phyloP scores from a whole-genome alignment of 2,329 filamentous ascomycete genomes.

The Stagonosporopsis chrysanthemi region DNA sequence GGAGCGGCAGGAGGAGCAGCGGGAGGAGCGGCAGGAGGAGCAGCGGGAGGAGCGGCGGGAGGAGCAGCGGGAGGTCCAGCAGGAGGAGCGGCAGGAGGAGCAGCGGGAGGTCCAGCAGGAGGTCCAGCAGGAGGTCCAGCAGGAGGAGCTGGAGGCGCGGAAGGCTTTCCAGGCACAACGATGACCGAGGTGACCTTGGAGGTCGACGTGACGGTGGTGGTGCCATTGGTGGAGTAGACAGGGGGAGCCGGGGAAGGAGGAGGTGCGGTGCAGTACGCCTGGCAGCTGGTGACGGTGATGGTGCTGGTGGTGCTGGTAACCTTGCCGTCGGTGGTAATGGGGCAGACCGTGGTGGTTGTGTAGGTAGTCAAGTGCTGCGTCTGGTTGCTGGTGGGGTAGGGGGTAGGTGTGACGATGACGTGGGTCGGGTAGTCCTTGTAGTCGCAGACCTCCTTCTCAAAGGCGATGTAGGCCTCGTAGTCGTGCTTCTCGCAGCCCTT shows the following conservation, averaged over 20 bases:
- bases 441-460: conserved; percentile 8
- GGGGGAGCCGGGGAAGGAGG: conserved; percentile 7
- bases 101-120: not conserved
- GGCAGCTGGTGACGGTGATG: conserved; percentile 13
- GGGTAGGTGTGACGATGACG: conserved; percentile 10
- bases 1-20: not conserved
- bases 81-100: not conserved
- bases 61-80: not conserved
- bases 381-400: conserved; percentile 11
- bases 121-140: conserved; percentile 3
- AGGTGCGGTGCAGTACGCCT: conserved; percentile 16
- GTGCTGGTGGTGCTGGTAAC: conserved; percentile 17
- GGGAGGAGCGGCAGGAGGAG: not conserved
- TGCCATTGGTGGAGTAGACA: conserved; percentile 10
- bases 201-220: conserved; percentile 11
- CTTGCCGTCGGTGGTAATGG: conserved; percentile 10
- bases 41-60: not conserved
- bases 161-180: conserved; percentile 1
- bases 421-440: conserved; percentile 8
- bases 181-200: conserved; percentile 10
- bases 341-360: conserved; percentile 18
- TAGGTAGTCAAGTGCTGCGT: conserved; percentile 10
- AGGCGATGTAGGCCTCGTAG: conserved; percentile 10
- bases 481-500: conserved; percentile 12
- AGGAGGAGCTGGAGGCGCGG: conserved; percentile 1